These are phyloP conservation scores for Croton laevigatus DNA, from an alignment of 441 rosid genomes.

Conservation along the genomic window DNA sequence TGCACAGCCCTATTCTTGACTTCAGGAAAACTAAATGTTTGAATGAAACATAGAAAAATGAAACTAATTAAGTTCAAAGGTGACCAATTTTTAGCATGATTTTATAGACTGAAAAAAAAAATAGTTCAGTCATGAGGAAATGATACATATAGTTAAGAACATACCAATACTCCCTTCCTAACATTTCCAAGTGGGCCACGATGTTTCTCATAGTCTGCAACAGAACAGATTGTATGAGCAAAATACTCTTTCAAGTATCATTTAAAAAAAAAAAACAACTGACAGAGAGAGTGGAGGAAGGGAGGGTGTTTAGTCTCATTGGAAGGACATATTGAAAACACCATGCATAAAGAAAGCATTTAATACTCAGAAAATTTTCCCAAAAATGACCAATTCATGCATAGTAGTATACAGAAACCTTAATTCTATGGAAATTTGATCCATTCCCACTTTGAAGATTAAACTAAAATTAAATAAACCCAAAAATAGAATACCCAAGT, in stretches of 20 bases:
- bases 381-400: background rate
- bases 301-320: background rate
- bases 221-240: slow-evolving; percentile 15
- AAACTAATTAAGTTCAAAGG: background rate
- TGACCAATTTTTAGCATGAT: background rate
- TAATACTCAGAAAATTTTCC: background rate
- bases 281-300: background rate
- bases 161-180: slow-evolving; percentile 97
- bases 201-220: slow-evolving; percentile 73
- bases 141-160: slow-evolving; percentile 19
- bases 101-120: background rate
- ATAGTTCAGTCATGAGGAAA: background rate
- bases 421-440: background rate
- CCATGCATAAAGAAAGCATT: background rate
- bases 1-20: background rate
- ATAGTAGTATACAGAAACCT: background rate
- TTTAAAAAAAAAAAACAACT: too few relatives aligned
- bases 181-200: slow-evolving; percentile 93
- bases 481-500: background rate
- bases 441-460: background rate
- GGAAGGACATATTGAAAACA: background rate
- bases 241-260: background rate
- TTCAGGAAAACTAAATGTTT: background rate
- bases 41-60: background rate
- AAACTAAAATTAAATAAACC: background rate